Conservation (phyloP, 257 asterid genomes). For the Anisodus acutangulus region DNA sequence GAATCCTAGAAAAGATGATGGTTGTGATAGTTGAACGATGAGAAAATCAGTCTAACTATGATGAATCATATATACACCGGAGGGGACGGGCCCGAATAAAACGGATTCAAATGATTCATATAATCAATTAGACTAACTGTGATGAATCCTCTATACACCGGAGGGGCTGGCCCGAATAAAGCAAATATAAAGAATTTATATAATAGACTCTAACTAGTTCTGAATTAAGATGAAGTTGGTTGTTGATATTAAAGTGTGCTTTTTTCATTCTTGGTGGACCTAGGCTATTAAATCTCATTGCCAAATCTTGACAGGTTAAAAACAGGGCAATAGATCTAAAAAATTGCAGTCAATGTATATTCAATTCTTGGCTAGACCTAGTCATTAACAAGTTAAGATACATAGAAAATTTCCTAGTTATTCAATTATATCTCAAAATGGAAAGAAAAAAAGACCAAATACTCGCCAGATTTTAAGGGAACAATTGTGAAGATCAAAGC, state of each 20-base stretch:
- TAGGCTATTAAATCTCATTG: neutral
- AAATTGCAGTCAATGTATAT: neutral
- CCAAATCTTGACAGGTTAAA: neutral
- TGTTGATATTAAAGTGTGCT: neutral
- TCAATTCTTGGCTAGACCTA: neutral
- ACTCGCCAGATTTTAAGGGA: constrained; percentile 48
- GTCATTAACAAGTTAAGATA: neutral
- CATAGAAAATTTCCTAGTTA: neutral
- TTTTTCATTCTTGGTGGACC: neutral
- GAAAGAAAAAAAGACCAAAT: neutral
- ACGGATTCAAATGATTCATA: neutral
- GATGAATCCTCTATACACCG: too few relatives aligned
- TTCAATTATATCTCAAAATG: neutral
- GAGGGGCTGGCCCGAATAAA: neutral
- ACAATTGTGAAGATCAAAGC: constrained; percentile 43
- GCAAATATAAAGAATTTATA: neutral
- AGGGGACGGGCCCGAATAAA: neutral
- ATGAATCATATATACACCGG: too few relatives aligned
- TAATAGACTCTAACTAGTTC: neutral
- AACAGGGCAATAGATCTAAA: neutral
- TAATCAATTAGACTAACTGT: too few relatives aligned
- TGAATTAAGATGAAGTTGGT: neutral
- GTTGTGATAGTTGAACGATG: too few relatives aligned
- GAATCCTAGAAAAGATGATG: too few relatives aligned
- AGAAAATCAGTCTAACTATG: too few relatives aligned